phyloP scores from a whole-genome alignment of 2,329 filamentous ascomycete species.

The Colletotrichum sp. region DNA sequence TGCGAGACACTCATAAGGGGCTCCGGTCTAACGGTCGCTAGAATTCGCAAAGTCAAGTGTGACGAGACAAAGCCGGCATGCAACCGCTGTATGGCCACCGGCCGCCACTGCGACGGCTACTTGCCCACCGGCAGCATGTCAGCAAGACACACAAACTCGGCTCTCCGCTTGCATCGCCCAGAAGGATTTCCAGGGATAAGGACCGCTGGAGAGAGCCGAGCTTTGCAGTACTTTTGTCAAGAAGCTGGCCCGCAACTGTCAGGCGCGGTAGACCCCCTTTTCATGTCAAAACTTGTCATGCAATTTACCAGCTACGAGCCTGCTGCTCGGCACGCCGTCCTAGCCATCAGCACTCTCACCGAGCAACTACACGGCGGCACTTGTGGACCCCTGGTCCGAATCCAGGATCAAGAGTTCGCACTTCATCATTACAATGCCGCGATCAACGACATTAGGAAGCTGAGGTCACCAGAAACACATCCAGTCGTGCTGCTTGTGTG shows the following conservation, averaged over 20 bases:
- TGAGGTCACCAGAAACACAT: background rate
- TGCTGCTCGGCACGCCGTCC: constrained; percentile 51
- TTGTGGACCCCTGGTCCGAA: background rate
- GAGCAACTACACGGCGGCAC: constrained; percentile 27
- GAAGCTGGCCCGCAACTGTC: background rate
- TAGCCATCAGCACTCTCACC: constrained; percentile 54
- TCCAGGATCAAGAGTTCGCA: background rate
- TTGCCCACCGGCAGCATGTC: constrained; percentile 9
- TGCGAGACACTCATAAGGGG: background rate
- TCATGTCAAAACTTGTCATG: constrained; percentile 50
- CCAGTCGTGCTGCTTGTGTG: constrained; percentile 13
- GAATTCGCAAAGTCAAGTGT: constrained; percentile 61
- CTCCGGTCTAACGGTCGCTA: constrained; percentile 26
- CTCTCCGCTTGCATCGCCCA: background rate
- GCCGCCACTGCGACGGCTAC: constrained; percentile 63
- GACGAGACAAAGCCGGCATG: constrained; percentile 60
- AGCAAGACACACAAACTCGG: background rate
- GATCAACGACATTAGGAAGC: constrained; percentile 8
- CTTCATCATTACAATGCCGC: constrained; percentile 17
- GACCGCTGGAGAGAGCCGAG: background rate
- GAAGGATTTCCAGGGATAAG: background rate
- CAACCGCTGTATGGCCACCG: constrained; percentile 56
- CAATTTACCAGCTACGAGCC: constrained; percentile 49
- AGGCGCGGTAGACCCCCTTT: constrained; percentile 25
- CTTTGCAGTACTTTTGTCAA: constrained; percentile 8